phyloP scores from a whole-genome alignment of 768 basidiomycete genomes.

The Mycena filopes region DNA sequence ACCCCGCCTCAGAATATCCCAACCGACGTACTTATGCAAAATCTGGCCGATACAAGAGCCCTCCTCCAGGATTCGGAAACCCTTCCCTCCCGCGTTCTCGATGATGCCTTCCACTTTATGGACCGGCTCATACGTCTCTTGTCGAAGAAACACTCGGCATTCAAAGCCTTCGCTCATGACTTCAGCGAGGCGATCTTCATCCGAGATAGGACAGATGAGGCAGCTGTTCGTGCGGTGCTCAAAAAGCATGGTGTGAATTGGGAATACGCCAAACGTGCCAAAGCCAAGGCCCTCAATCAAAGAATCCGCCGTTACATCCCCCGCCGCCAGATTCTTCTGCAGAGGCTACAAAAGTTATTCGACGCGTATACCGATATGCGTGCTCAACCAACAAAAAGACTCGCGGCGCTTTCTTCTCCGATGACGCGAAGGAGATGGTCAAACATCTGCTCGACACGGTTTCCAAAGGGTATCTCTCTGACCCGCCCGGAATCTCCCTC shows the following conservation, averaged over 20 bases:
- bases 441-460: neutral
- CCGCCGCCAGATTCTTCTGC: neutral
- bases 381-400: constrained; percentile 10
- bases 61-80: too few relatives aligned
- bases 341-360: neutral
- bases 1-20: neutral
- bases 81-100: constrained; percentile 7
- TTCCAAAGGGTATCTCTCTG: constrained; percentile 33
- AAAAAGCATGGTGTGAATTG: neutral
- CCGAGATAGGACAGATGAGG: neutral
- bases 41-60: too few relatives aligned
- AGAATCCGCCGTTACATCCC: constrained; percentile 15
- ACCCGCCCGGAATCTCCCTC: constrained; percentile 30
- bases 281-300: neutral
- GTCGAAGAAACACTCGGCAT: constrained; percentile 10
- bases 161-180: constrained; percentile 11
- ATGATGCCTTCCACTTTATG: constrained; percentile 21
- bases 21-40: neutral
- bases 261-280: constrained; percentile 9
- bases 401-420: constrained; percentile 1
- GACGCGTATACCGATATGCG: neutral
- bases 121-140: constrained; percentile 16
- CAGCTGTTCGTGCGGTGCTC: neutral
- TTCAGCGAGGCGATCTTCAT: constrained; percentile 16
- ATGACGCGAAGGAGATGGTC: constrained; percentile 16